Base-by-base conservation (phyloP, 495 filamentous ascomycete species). In the Talaromyces ruber region DNA sequence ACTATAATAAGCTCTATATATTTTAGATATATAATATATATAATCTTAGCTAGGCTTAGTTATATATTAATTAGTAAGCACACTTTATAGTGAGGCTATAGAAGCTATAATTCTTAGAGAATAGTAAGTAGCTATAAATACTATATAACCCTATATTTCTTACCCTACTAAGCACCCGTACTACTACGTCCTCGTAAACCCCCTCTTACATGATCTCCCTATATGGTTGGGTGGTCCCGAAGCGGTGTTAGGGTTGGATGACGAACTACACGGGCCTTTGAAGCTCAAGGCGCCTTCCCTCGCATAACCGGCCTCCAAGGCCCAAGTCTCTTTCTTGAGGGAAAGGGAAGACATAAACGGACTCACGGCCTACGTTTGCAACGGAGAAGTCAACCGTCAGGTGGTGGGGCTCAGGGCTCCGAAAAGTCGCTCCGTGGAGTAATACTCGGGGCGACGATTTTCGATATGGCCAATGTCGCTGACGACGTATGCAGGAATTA, bases 311-410 rank as follows among this genome's bases (percentile, higher is more conserved):
- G 73, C 45, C 66, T 72, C 9, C 64, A 71, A 52, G 73, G 74
- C 37, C 30, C 73, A 78, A 62, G 69, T 77, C 4, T 80, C 77
- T 3, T 78, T 76, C 53, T 78, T 78, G 65, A 74, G 71, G 24
- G 71, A 79, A 30, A 64, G 60, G 66, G 62, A 78, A 16, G 71
- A 72, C 25, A 26, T 73, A 45, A 59, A 70, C 58, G 71, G 66
- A 53, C 63, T 74, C 11, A 58, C 68, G 61, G 67, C 54, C 12
- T 56, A 65, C 16, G 66, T 73, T 57, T 65, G 25, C 3, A 60
- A 62, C 29, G 65, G 63, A 45, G 62, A 64, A 16, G 26, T 64
- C 30, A 61, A 29, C 43, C 45, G 62, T 22, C 58, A 66, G 18
- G 59, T 59, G 16, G 24, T 66, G 22, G 4, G 30, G 9, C 61